Evolutionary conservation across 495 filamentous ascomycete genomes (phyloP).

Genomic region (Talaromyces wortmannii): DNA sequence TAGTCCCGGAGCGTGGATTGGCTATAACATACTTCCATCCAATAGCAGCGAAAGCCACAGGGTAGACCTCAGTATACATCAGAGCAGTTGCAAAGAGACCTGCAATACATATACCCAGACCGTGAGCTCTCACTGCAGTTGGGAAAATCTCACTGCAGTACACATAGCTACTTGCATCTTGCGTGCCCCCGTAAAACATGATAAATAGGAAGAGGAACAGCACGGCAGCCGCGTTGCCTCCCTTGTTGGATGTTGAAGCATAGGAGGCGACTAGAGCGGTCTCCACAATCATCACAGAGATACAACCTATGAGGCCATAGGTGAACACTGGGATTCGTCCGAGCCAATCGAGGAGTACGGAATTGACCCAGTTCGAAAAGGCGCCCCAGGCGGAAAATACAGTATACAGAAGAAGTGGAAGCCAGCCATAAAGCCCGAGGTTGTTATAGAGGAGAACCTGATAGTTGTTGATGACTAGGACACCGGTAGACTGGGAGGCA

Average conservation of each 20-base stretch:
- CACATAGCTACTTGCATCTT: conserved; percentile 31
- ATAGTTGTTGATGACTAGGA: conserved; percentile 11
- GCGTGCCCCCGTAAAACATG: conserved; percentile 9
- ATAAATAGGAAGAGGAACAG: conserved; percentile 33
- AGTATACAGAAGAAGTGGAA: conserved; percentile 26
- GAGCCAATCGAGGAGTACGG: conserved; percentile 25
- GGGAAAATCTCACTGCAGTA: conserved; percentile 35
- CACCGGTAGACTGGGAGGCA: conserved; percentile 6
- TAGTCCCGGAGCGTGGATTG: neutral
- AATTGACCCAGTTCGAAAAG: conserved; percentile 20
- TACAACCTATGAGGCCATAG: conserved; percentile 19
- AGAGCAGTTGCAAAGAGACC: conserved; percentile 18
- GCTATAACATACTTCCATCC: conserved; percentile 21
- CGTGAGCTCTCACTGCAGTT: conserved; percentile 26
- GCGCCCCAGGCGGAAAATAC: neutral
- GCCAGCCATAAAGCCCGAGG: conserved; percentile 11
- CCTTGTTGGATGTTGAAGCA: conserved; percentile 18
- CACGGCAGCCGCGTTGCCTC: conserved; percentile 20
- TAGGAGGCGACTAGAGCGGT: conserved; percentile 19
- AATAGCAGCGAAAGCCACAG: conserved; percentile 25
- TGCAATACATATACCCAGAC: conserved; percentile 23
- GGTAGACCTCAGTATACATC: conserved; percentile 11
- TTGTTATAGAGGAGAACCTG: conserved; percentile 10
- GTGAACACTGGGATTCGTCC: conserved; percentile 27
- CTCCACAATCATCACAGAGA: conserved; percentile 18